phyloP scores from a whole-genome alignment of 768 basidiomycete genomes.

The Coprinopsis sp. region DNA sequence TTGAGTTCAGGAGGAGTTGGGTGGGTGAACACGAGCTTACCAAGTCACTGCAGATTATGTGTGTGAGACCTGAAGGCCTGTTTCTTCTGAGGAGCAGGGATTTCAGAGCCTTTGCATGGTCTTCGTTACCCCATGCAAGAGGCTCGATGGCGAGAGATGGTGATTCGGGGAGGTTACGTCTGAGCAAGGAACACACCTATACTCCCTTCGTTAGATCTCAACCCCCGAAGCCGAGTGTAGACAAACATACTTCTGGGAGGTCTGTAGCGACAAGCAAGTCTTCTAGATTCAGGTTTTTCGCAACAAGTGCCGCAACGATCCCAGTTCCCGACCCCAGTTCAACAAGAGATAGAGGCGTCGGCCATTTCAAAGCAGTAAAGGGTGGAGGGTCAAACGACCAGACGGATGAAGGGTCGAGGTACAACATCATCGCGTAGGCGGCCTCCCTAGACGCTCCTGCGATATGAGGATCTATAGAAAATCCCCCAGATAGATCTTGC shows the following conservation, averaged over 20 bases:
- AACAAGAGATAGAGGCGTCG: slow-evolving; percentile 38
- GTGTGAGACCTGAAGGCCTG: slow-evolving; percentile 35
- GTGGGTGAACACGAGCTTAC: slow-evolving; percentile 38
- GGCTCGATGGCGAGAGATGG: slow-evolving; percentile 38
- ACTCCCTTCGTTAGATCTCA: neutral
- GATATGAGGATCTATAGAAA: slow-evolving; percentile 5
- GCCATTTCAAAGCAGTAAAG: slow-evolving; percentile 32
- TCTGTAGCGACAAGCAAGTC: slow-evolving; percentile 64
- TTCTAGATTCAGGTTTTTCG: slow-evolving; percentile 30
- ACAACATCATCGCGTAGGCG: slow-evolving; percentile 54
- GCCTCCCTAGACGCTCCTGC: slow-evolving; percentile 56
- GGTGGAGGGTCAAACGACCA: slow-evolving; percentile 47
- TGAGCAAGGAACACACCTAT: slow-evolving; percentile 45
- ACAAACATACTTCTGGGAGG: slow-evolving; percentile 58
- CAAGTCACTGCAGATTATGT: slow-evolving; percentile 81
- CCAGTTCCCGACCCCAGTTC: slow-evolving; percentile 83
- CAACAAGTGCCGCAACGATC: slow-evolving; percentile 46
- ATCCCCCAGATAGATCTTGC: slow-evolving; percentile 5
- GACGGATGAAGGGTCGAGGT: slow-evolving; percentile 37
- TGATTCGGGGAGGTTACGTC: slow-evolving; percentile 29
- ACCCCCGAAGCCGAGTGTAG: neutral
- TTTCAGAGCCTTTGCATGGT: slow-evolving; percentile 30
- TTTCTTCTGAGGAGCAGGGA: neutral
- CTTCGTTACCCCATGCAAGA: slow-evolving; percentile 63
- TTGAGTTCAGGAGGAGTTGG: neutral